phyloP scores from a whole-genome alignment of 257 asterid species.

The Eustoma russellianum region DNA sequence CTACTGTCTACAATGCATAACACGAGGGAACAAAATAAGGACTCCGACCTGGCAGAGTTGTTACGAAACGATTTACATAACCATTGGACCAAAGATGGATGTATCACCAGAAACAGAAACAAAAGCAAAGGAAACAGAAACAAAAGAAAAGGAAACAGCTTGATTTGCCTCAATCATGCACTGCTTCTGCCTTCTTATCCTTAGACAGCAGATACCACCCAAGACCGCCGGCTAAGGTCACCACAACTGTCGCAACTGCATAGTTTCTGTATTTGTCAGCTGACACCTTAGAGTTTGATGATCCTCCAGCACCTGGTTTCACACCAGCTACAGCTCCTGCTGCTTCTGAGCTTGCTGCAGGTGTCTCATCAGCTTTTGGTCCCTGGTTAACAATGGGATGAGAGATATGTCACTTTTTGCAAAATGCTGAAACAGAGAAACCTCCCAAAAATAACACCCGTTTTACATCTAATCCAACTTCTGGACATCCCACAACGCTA shows the following conservation, averaged over 20 bases:
- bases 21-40: too few species aligned
- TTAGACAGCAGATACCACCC: slow-evolving; percentile 69
- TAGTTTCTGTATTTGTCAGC: slow-evolving; percentile 60
- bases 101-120: background rate
- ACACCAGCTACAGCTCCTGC: slow-evolving; percentile 52
- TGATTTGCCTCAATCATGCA: slow-evolving; percentile 37
- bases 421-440: too few species aligned
- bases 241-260: slow-evolving; percentile 62
- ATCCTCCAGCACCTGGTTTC: slow-evolving; percentile 27
- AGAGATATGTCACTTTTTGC: too few species aligned
- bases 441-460: too few species aligned
- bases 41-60: background rate
- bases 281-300: slow-evolving; percentile 53
- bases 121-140: background rate
- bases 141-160: background rate
- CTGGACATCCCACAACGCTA: too few species aligned
- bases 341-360: slow-evolving; percentile 38
- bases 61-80: background rate
- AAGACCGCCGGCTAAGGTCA: slow-evolving; percentile 47
- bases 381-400: slow-evolving; percentile 37
- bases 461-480: too few species aligned
- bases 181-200: slow-evolving; percentile 52
- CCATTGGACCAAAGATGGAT: background rate
- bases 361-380: slow-evolving; percentile 52
- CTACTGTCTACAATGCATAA: too few species aligned